Base-by-base conservation (phyloP, 1,139 yeast genomes). In the Taphrina betulina region DNA sequence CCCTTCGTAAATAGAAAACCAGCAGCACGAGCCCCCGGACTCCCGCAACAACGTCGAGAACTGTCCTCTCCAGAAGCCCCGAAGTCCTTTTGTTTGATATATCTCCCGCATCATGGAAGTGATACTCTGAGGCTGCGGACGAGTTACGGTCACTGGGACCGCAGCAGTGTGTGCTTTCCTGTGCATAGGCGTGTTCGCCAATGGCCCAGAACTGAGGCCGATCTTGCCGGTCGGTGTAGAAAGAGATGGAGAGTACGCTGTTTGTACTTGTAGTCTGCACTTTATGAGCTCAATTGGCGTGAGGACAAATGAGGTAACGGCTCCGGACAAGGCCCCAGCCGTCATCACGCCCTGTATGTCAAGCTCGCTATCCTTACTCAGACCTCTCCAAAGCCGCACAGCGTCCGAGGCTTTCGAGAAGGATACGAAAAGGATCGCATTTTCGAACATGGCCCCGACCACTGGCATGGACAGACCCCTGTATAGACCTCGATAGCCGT, bases 271-370 rank as follows among this genome's bases (percentile, higher is more conserved):
- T 68, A 90, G 72, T 66, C 83, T 82, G 70, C 97, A 90, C 68
- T 90, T 90, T 63, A 90, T 76, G 57, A 90, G 73, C 68, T 90
- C 97, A 20, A 90, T 81, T 0, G 98, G 98, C 0, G 97, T 89
- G 61, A 90, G 72, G 3, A 89, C 80, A 66, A 83, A 85, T 17
- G 95, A 83, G 0, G 96, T 94, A 58, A 81, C 75, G 20, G 88
- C 75, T 3, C 98, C 98, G 43, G 95, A 81, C 58, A 85, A 71
- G 1, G 84, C 95, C 54, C 96, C 96, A 63, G 90, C 79, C 0
- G 74, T 59, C 53, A 85, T 69, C 50, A 79, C 73, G 38, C 72
- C 70, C 60, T 69, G 66, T 24, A 80, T 63, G 1, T 78, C 71
- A 1, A 73, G 61, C 5, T 69, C 68, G 16, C 26, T 20, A 4